These are phyloP conservation scores for Arabidopsis suecica DNA, from an alignment of 345 rosid species.

Conservation along the genomic window DNA sequence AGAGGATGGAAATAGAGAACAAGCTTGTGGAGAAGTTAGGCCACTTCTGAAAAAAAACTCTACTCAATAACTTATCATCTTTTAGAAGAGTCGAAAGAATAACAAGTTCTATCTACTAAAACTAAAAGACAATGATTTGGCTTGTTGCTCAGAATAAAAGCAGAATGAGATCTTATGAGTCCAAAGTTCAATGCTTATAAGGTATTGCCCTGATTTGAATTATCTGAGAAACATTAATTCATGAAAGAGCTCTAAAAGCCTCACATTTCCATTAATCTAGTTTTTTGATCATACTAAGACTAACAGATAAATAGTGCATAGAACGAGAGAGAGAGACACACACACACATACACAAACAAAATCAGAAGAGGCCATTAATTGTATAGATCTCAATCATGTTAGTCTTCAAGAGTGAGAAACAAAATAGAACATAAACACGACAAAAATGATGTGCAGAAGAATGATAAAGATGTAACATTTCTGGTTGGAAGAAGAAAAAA, in stretches of 20 bases:
- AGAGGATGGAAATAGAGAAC: slow-evolving; percentile 76
- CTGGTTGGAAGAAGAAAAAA: not conserved
- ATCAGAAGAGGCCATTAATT: not conserved
- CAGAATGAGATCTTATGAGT: not conserved
- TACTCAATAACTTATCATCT: not conserved
- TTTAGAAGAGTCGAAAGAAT: not conserved
- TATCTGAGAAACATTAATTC: too few relatives aligned
- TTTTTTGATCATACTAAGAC: too few relatives aligned
- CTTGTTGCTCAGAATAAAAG: not conserved
- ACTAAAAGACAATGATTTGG: not conserved
- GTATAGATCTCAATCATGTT: not conserved
- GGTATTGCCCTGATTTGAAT: not conserved
- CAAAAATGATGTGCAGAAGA: not conserved
- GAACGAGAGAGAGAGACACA: not conserved
- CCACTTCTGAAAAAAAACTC: slow-evolving; percentile 49
- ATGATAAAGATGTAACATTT: not conserved
- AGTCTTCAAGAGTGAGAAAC: not conserved
- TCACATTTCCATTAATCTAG: too few relatives aligned
- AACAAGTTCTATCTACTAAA: slow-evolving; percentile 1
- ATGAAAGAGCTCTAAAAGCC: too few relatives aligned
- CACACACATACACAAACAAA: not conserved
- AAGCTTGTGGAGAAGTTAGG: slow-evolving; percentile 69
- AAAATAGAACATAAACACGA: not conserved
- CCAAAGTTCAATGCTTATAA: not conserved
- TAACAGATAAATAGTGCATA: too few relatives aligned